These are phyloP conservation scores for Lachnellula arida DNA, from an alignment of 2,329 filamentous ascomycete species.

Conservation along the genomic window DNA sequence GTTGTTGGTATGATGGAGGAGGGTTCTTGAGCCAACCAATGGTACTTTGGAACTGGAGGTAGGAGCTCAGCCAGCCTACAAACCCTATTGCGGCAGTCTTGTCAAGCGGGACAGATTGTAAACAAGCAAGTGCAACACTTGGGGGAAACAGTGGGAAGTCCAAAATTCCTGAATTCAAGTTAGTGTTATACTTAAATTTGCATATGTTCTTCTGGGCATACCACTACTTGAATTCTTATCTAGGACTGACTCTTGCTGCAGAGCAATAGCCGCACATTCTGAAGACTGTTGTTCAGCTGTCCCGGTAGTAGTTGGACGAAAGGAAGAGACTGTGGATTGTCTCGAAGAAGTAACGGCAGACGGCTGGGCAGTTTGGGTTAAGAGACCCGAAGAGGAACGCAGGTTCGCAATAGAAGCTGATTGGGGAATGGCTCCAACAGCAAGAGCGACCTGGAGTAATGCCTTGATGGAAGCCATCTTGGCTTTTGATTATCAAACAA, in stretches of 20 bases:
- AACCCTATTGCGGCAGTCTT: neutral
- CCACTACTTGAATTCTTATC: neutral
- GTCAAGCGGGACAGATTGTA: neutral
- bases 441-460: neutral
- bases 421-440: slow-evolving; percentile 3
- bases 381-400: neutral
- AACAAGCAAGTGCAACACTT: neutral
- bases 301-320: neutral
- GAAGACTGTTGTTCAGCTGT: neutral
- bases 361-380: neutral
- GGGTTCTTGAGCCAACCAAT: slow-evolving; percentile 8
- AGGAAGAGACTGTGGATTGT: neutral
- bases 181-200: neutral
- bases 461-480: slow-evolving; percentile 2
- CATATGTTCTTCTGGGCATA: neutral
- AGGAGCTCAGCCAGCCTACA: neutral
- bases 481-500: neutral
- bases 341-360: neutral
- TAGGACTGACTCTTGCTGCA: neutral
- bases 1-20: slow-evolving; percentile 7
- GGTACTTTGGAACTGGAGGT: slow-evolving; percentile 1
- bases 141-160: neutral
- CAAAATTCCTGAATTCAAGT: neutral
- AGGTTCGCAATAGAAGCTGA: neutral
- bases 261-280: neutral